Evolutionary conservation across 306 rosid genomes (phyloP).

Genomic region (Carpinus fangiana): DNA sequence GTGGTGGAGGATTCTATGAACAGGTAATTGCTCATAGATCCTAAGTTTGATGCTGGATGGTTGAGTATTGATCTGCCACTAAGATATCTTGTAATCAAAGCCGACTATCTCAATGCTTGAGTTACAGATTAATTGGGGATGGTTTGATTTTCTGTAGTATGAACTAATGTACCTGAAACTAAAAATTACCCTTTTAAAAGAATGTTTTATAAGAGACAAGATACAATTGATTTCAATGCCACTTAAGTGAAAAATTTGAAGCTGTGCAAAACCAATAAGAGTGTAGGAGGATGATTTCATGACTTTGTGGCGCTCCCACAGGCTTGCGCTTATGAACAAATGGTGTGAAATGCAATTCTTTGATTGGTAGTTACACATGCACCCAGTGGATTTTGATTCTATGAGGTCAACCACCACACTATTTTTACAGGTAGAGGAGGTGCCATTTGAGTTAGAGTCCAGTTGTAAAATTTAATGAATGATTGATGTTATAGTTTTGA

Average conservation of each 20-base stretch:
- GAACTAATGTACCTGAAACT: neutral
- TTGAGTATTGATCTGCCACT: neutral
- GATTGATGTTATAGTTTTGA: neutral
- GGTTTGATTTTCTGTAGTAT: neutral
- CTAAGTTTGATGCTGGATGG: neutral
- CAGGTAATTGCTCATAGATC: constrained; percentile 36
- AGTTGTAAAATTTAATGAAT: neutral
- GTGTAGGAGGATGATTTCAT: neutral
- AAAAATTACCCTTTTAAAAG: neutral
- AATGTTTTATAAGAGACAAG: neutral
- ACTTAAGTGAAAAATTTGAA: neutral
- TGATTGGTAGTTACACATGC: neutral
- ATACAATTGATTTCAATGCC: neutral
- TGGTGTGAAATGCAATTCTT: neutral
- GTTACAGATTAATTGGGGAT: neutral
- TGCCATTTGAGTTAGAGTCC: neutral
- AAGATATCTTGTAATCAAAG: neutral
- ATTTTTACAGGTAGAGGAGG: neutral
- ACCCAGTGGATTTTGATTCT: neutral
- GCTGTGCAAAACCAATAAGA: neutral
- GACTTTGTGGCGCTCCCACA: constrained; percentile 1
- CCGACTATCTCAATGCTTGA: constrained; percentile 1
- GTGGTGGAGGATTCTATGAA: constrained; percentile 34
- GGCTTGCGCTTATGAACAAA: neutral
- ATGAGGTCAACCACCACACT: neutral